phyloP scores from a whole-genome alignment of 441 rosid genomes.

The Aleurites moluccanus region DNA sequence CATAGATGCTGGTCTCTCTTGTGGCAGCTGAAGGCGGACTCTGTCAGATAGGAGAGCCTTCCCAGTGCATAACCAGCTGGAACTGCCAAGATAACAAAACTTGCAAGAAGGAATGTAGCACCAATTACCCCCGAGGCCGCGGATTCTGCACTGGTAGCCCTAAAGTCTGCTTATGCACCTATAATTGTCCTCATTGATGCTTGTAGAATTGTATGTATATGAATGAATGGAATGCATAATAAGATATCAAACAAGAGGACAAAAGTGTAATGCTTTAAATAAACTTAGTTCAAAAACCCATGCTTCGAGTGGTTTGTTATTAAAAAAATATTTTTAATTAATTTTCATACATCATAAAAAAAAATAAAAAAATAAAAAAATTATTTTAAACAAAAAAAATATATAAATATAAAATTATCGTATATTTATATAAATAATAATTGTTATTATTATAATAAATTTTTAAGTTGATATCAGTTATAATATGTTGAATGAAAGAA shows the following conservation, averaged over 20 bases:
- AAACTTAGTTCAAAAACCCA: too few species aligned
- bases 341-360: too few species aligned
- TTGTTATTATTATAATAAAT: too few species aligned
- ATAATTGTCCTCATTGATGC: conserved; percentile 26
- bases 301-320: too few species aligned
- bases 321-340: too few species aligned
- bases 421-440: too few species aligned
- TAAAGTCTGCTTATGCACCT: conserved; percentile 19
- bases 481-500: too few species aligned
- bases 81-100: conserved; percentile 2
- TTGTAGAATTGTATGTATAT: not conserved
- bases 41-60: conserved; percentile 6
- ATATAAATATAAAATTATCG: too few species aligned
- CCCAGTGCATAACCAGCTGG: conserved; percentile 16
- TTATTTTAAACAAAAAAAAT: too few species aligned
- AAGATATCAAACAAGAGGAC: not conserved
- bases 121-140: not conserved
- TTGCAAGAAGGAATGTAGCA: conserved; percentile 26
- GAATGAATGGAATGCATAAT: not conserved
- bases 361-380: too few species aligned
- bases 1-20: not conserved
- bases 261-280: not conserved
- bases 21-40: conserved; percentile 20
- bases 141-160: conserved; percentile 23
- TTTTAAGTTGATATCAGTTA: too few species aligned